Percentiles rank a stretch among this genome's conserved stretches.
These are phyloP conservation scores for Microsporum canis DNA, from an alignment of 2,329 filamentous ascomycete species.

Conservation along the genomic window DNA sequence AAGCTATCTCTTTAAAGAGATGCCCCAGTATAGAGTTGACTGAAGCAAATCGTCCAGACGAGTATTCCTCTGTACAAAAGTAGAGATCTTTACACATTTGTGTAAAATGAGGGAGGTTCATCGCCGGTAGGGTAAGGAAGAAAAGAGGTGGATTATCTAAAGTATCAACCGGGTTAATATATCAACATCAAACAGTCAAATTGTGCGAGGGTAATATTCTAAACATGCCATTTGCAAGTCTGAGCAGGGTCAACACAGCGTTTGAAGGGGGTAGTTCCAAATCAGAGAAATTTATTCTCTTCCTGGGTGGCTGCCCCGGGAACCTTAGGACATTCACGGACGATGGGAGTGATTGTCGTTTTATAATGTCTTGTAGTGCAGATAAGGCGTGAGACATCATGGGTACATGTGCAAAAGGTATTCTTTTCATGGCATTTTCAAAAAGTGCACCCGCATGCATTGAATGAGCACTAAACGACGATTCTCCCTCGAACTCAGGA, in stretches of 20 bases:
- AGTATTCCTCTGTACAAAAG: slow-evolving; percentile 34
- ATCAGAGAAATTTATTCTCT: slow-evolving; percentile 22
- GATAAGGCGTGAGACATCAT: slow-evolving; percentile 31
- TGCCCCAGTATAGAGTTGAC: slow-evolving; percentile 31
- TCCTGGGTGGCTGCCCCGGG: slow-evolving; percentile 18
- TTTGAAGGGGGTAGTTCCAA: slow-evolving; percentile 29
- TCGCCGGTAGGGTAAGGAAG: slow-evolving; percentile 15
- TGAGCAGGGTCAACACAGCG: slow-evolving; percentile 24
- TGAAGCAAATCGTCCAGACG: slow-evolving; percentile 30
- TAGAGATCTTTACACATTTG: slow-evolving; percentile 34
- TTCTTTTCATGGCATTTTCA: slow-evolving; percentile 31
- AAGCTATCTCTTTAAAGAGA: slow-evolving; percentile 26
- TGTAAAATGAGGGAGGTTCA: slow-evolving; percentile 25
- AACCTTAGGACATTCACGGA: slow-evolving; percentile 21
- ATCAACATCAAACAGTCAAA: neutral
- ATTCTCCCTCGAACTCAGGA: slow-evolving; percentile 39
- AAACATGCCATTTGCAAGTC: slow-evolving; percentile 25
- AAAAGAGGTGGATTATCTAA: slow-evolving; percentile 12
- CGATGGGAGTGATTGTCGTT: slow-evolving; percentile 24
- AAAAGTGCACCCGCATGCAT: slow-evolving; percentile 36
- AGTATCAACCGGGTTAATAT: slow-evolving; percentile 2
- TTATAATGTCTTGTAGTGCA: slow-evolving; percentile 30
- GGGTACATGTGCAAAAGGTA: slow-evolving; percentile 26
- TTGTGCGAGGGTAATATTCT: neutral
- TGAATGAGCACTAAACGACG: slow-evolving; percentile 39